A percentile compares a stretch with the other conserved stretches of the same genome.
Evolutionary conservation across 106 monocot genomes (phyloP).

Genomic region (Gastrodia elata): DNA sequence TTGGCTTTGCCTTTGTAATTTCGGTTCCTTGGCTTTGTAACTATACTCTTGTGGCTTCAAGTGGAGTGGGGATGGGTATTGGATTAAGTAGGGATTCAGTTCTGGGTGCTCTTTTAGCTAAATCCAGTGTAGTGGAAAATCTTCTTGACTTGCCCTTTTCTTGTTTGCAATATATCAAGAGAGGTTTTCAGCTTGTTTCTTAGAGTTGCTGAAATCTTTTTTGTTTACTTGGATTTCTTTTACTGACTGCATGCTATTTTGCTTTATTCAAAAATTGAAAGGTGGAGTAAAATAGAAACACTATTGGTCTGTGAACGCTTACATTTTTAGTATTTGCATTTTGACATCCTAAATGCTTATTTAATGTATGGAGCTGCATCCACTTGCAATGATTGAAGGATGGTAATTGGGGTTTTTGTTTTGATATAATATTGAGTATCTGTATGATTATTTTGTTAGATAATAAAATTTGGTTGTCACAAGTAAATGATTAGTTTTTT

Average conservation of each 20-base stretch:
- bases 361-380: too few species aligned
- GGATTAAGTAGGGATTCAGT: constrained; percentile 19
- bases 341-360: too few species aligned
- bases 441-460: too few species aligned
- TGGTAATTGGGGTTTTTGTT: too few species aligned
- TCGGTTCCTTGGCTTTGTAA: constrained; percentile 95
- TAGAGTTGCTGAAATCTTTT: constrained; percentile 17
- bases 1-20: constrained; percentile 62
- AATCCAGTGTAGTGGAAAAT: constrained; percentile 42
- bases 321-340: too few species aligned
- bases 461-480: too few species aligned
- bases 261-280: neutral
- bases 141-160: constrained; percentile 67
- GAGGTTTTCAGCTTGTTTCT: constrained; percentile 44
- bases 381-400: too few species aligned
- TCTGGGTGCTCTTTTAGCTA: constrained; percentile 29
- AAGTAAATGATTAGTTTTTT: too few species aligned
- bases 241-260: neutral
- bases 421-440: too few species aligned
- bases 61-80: constrained; percentile 9
- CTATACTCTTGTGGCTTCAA: constrained; percentile 64
- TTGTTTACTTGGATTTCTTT: too few species aligned
- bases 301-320: neutral
- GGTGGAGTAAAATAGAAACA: neutral
- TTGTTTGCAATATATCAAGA: constrained; percentile 62